phyloP scores from a whole-genome alignment of 495 filamentous ascomycete species.

The Hyaloscypha finlandica region DNA sequence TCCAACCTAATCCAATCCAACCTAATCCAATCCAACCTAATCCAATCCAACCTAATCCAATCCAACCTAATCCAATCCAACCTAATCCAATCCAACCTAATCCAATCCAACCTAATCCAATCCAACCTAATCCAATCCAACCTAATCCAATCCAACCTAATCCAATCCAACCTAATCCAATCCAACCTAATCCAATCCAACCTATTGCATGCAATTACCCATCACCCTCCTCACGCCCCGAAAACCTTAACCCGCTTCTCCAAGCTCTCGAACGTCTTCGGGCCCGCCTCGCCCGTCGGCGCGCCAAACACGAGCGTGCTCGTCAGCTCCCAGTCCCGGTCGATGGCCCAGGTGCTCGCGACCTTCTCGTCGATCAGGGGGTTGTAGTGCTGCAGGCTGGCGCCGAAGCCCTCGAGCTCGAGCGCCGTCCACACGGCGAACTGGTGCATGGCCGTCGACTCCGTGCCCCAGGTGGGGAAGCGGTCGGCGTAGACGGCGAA shows the following conservation, averaged over 20 bases:
- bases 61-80: no score
- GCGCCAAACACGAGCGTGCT: slow-evolving; percentile 66
- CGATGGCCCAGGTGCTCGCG: slow-evolving; percentile 56
- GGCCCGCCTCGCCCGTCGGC: slow-evolving; percentile 45
- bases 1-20: no score
- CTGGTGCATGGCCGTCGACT: slow-evolving; percentile 69
- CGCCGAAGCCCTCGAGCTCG: slow-evolving; percentile 69
- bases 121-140: no score
- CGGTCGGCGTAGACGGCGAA: slow-evolving; percentile 60
- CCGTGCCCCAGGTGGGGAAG: slow-evolving; percentile 62
- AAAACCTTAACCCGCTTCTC: slow-evolving; percentile 41
- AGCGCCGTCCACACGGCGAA: slow-evolving; percentile 66
- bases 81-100: no score
- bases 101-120: no score
- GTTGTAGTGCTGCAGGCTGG: slow-evolving; percentile 78
- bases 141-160: no score
- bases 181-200: no score
- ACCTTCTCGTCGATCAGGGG: slow-evolving; percentile 62
- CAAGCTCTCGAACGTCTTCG: slow-evolving; percentile 55
- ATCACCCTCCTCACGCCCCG: slow-evolving; percentile 22
- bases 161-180: no score
- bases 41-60: no score
- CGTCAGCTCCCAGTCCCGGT: slow-evolving; percentile 59
- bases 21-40: no score
- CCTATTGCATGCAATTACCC: no score